phyloP scores from a whole-genome alignment of 2,329 filamentous ascomycete species.

The Scytalidium lignicola region DNA sequence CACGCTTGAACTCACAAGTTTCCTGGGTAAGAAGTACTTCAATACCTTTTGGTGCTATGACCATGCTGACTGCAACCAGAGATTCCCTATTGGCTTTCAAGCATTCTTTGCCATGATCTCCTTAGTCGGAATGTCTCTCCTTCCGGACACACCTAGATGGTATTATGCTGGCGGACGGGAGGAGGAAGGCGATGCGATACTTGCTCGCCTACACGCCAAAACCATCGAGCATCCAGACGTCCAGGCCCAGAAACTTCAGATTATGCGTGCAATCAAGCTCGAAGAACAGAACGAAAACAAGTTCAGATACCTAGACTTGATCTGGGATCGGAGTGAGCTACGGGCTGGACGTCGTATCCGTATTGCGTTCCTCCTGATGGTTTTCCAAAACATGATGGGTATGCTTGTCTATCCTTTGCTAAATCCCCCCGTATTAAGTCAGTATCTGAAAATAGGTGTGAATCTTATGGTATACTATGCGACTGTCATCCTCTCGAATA shows the following conservation, averaged over 20 bases:
- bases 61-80: constrained; percentile 5
- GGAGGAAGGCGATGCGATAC: constrained; percentile 9
- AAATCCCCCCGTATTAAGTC: background rate
- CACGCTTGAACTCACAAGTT: constrained; percentile 17
- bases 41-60: background rate
- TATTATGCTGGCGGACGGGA: constrained; percentile 21
- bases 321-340: constrained; percentile 32
- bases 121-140: constrained; percentile 16
- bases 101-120: constrained; percentile 26
- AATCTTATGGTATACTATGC: constrained; percentile 29
- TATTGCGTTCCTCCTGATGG: constrained; percentile 31
- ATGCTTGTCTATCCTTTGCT: background rate
- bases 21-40: constrained; percentile 17
- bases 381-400: constrained; percentile 12
- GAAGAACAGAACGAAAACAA: constrained; percentile 23
- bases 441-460: constrained; percentile 25
- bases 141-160: constrained; percentile 29
- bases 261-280: constrained; percentile 22
- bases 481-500: constrained; percentile 26
- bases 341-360: constrained; percentile 31
- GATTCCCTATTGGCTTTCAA: constrained; percentile 29
- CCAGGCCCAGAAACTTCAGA: constrained; percentile 19
- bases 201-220: constrained; percentile 5
- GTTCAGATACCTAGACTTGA: constrained; percentile 16
- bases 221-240: constrained; percentile 10